phyloP scores from a whole-genome alignment of 495 filamentous ascomycete species.

The Penicillium subrubescens region DNA sequence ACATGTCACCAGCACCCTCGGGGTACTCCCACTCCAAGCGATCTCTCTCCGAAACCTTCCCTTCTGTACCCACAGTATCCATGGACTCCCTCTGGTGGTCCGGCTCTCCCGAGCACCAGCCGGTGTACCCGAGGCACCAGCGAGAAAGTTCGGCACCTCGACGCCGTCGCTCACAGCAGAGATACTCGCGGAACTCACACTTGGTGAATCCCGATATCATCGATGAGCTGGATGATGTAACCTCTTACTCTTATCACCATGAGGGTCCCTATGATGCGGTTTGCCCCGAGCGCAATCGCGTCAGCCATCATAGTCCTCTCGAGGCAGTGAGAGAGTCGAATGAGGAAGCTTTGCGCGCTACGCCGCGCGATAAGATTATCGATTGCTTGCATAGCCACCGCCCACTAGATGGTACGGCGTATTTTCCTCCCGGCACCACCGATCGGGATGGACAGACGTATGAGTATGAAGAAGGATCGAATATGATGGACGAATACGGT shows the following conservation, averaged over 20 bases:
- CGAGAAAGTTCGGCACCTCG: conserved; percentile 19
- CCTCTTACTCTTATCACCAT: conserved; percentile 74
- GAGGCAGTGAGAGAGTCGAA: conserved; percentile 77
- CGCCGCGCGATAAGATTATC: conserved; percentile 74
- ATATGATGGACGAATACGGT: conserved; percentile 73
- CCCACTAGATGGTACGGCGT: conserved; percentile 82
- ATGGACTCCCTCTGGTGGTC: conserved; percentile 27
- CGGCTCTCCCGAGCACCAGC: conserved; percentile 35
- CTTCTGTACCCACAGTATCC: conserved; percentile 19
- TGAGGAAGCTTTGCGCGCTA: conserved; percentile 77
- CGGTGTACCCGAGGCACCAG: conserved; percentile 32
- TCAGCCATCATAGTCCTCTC: conserved; percentile 64
- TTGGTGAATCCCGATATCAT: conserved; percentile 75
- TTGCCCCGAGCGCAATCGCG: conserved; percentile 67
- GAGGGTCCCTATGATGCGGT: conserved; percentile 91
- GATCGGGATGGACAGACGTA: conserved; percentile 70
- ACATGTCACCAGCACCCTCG: conserved; percentile 36
- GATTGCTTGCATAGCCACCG: conserved; percentile 76
- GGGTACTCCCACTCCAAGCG: conserved; percentile 18
- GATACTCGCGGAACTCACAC: conserved; percentile 60
- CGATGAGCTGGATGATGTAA: conserved; percentile 72
- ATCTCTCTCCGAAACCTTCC: conserved; percentile 34
- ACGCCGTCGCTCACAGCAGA: conserved; percentile 24
- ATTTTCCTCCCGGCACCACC: conserved; percentile 68
- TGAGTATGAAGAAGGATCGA: conserved; percentile 80